Evolutionary conservation across 768 basidiomycete genomes (phyloP).

Genomic region (Trametes sanguinea): DNA sequence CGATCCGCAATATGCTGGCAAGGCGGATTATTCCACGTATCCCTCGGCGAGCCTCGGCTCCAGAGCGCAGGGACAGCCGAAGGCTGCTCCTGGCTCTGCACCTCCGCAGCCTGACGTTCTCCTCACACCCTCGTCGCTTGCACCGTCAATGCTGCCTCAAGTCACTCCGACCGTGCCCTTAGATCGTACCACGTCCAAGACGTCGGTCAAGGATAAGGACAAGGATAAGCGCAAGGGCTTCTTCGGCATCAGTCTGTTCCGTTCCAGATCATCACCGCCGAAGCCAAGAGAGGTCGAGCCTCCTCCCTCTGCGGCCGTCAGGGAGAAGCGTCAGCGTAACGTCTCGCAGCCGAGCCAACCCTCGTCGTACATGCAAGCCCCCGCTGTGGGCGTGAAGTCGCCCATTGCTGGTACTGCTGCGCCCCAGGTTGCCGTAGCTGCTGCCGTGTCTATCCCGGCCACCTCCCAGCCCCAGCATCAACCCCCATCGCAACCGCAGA

Average conservation of each 20-base stretch:
- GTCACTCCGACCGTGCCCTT: constrained; percentile 11
- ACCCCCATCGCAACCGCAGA: neutral
- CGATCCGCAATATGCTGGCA: constrained; percentile 31
- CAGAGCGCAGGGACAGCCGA: constrained; percentile 26
- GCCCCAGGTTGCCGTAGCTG: constrained; percentile 12
- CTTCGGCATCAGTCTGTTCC: constrained; percentile 37
- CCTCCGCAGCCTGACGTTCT: constrained; percentile 52
- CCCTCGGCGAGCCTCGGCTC: constrained; percentile 23
- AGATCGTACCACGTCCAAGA: constrained; percentile 33
- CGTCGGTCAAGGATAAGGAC: constrained; percentile 22
- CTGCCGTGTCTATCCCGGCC: constrained; percentile 12
- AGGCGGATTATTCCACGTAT: neutral
- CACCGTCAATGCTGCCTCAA: constrained; percentile 34
- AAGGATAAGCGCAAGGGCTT: constrained; percentile 37
- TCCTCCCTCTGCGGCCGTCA: constrained; percentile 7
- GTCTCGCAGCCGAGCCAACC: constrained; percentile 19
- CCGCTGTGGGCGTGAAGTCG: neutral
- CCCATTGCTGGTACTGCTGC: neutral
- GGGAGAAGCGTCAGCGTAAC: constrained; percentile 15
- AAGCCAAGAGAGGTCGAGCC: constrained; percentile 25
- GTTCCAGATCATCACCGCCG: constrained; percentile 33
- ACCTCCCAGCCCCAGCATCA: constrained; percentile 10
- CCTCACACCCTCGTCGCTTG: constrained; percentile 66
- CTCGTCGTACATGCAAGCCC: neutral
- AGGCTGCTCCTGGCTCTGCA: constrained; percentile 25